phyloP scores from a whole-genome alignment of 176 grass and related monocot species.

The Rhynchospora pubera region DNA sequence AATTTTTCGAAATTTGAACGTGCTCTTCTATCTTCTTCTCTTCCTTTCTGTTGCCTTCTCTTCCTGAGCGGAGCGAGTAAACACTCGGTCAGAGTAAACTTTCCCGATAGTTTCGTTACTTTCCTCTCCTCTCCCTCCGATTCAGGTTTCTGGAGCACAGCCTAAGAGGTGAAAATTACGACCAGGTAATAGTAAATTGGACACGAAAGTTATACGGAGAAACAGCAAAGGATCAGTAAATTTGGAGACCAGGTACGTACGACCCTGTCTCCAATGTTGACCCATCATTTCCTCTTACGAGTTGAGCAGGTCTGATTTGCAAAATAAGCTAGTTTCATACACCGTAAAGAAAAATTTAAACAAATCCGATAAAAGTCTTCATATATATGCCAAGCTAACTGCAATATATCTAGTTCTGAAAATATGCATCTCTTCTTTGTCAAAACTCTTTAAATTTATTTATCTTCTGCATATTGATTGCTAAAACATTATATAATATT shows the following conservation, averaged over 20 bases:
- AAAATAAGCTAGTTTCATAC: not conserved
- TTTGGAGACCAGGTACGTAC: not conserved
- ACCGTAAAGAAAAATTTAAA: not conserved
- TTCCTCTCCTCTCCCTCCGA: too few relatives aligned
- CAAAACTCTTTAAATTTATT: not conserved
- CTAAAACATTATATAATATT: not conserved
- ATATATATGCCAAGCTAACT: not conserved
- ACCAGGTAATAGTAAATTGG: not conserved
- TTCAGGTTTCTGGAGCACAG: too few relatives aligned
- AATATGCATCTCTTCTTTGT: not conserved
- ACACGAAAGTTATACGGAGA: not conserved
- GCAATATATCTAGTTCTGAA: not conserved
- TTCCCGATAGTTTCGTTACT: too few relatives aligned
- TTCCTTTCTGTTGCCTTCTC: too few relatives aligned
- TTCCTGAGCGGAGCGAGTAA: too few relatives aligned
- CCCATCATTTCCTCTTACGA: not conserved
- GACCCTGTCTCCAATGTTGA: not conserved
- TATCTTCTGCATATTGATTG: not conserved
- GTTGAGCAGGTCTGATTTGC: not conserved
- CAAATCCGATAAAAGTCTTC: not conserved
- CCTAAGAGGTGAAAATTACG: not conserved
- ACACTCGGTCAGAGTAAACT: too few relatives aligned
- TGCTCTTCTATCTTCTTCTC: too few relatives aligned
- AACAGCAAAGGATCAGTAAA: not conserved
- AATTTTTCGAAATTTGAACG: too few relatives aligned